Percentiles rank a stretch among this genome's conserved stretches.
Conservation (phyloP, 495 filamentous ascomycete species). For the Tuber borchii region DNA sequence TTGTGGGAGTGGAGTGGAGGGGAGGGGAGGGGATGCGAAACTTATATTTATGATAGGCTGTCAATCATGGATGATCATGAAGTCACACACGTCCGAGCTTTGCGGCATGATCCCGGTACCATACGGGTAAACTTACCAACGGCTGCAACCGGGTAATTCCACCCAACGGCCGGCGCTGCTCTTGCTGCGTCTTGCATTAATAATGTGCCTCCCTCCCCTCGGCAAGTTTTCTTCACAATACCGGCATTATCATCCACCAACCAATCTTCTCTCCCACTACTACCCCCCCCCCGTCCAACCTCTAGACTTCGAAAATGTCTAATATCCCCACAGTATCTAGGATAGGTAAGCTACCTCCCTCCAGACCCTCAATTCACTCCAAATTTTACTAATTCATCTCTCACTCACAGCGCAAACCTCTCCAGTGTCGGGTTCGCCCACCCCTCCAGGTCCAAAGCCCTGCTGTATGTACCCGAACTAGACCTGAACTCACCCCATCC, state of each 20-base stretch:
- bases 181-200: background rate
- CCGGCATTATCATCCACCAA: background rate
- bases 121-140: background rate
- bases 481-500: background rate
- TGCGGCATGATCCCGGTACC: background rate
- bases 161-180: background rate
- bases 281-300: background rate
- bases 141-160: background rate
- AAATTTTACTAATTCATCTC: background rate
- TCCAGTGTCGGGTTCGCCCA: conserved; percentile 19
- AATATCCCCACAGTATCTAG: conserved; percentile 19
- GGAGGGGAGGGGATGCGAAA: background rate
- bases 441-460: conserved; percentile 29
- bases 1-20: background rate
- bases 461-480: conserved; percentile 30
- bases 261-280: conserved; percentile 5
- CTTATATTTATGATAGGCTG: background rate
- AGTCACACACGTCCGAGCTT: background rate
- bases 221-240: background rate
- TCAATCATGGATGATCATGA: background rate
- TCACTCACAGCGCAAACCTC: conserved; percentile 15
- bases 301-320: conserved; percentile 9
- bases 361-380: background rate
- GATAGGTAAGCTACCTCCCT: conserved; percentile 14
- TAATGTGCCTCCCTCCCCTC: background rate